Evolutionary conservation across 306 rosid genomes (phyloP).

Genomic region (Vigna trinervia): DNA sequence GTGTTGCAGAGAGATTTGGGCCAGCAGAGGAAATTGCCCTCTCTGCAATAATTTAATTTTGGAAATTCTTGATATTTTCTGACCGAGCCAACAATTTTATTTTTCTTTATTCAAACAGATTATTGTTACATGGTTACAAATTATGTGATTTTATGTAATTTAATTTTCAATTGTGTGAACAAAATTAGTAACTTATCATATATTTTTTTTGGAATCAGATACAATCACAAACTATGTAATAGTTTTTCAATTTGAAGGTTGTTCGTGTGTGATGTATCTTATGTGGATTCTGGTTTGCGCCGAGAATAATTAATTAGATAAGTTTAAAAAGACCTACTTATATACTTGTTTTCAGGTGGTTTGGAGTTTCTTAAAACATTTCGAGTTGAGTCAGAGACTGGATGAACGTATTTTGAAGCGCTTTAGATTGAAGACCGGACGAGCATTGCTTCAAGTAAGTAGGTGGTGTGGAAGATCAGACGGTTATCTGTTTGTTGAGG

Average conservation of each 20-base stretch:
- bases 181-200: neutral
- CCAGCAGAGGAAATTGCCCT: constrained; percentile 83
- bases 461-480: too few species aligned
- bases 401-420: too few species aligned
- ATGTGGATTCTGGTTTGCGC: too few species aligned
- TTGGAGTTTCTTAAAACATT: too few species aligned
- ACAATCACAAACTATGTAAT: neutral
- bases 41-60: constrained; percentile 78
- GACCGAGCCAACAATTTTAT: constrained; percentile 3
- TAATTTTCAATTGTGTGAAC: neutral
- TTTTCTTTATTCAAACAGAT: neutral
- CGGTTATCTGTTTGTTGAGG: too few species aligned
- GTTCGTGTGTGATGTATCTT: neutral
- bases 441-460: too few species aligned
- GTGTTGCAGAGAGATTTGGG: constrained; percentile 86
- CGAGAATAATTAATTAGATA: too few species aligned
- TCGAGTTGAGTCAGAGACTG: too few species aligned
- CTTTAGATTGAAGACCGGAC: too few species aligned
- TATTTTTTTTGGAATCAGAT: neutral
- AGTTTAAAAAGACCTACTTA: too few species aligned
- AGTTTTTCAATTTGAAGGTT: neutral
- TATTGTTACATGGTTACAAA: too few species aligned
- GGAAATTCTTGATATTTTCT: constrained; percentile 87
- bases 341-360: too few species aligned
- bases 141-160: neutral